phyloP scores from a whole-genome alignment of 225 moss, liverwort and hornwort genomes.

The Takakia lepidozioides region DNA sequence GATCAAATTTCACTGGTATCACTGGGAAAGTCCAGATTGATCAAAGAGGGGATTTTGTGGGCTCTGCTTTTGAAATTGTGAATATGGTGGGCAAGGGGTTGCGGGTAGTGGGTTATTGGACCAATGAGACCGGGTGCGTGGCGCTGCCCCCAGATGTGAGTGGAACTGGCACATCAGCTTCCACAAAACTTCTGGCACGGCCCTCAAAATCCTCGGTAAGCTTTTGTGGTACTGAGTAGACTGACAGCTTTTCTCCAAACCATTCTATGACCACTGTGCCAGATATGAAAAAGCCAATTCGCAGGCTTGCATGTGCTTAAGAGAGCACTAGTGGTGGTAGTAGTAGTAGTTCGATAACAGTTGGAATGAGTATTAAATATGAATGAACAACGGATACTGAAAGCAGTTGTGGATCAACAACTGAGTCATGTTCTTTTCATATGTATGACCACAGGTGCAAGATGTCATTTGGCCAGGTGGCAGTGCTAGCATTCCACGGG shows the following conservation, averaged over 20 bases:
- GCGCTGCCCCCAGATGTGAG: constrained; percentile 18
- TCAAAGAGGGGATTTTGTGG: constrained; percentile 52
- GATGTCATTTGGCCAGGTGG: constrained; percentile 87
- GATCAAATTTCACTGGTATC: constrained; percentile 41
- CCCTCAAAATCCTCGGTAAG: constrained; percentile 30
- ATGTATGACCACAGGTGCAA: constrained; percentile 32
- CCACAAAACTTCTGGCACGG: no score
- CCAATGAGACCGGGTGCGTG: constrained; percentile 45
- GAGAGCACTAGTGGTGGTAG: no score
- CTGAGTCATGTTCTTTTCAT: no score
- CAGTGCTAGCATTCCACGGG: constrained; percentile 55
- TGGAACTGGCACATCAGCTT: no score
- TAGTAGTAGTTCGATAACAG: no score
- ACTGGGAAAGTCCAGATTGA: constrained; percentile 49
- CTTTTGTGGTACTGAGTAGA: constrained; percentile 1
- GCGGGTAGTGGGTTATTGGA: constrained; percentile 83
- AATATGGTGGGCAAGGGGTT: constrained; percentile 71
- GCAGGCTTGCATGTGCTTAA: no score
- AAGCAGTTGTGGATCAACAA: no score
- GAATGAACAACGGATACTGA: no score
- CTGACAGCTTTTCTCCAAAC: no score
- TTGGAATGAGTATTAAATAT: no score
- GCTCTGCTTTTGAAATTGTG: constrained; percentile 52
- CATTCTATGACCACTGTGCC: no score
- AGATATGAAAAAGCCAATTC: no score